phyloP scores from a whole-genome alignment of 768 basidiomycete species.

The Steccherinum ochraceum region DNA sequence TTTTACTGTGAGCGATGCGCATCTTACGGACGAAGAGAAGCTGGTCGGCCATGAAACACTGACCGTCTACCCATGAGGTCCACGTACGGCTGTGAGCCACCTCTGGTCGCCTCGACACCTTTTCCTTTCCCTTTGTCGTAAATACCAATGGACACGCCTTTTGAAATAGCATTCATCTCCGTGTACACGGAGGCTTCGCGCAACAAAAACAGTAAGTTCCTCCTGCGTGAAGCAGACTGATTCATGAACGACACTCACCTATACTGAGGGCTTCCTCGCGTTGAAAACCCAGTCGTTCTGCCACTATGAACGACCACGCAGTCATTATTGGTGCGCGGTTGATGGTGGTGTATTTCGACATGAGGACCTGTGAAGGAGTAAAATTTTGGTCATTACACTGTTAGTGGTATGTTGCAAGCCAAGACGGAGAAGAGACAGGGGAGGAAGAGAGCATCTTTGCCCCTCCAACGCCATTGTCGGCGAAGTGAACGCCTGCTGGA shows the following conservation, averaged over 20 bases:
- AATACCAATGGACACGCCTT: conserved; percentile 80
- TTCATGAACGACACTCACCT: conserved; percentile 45
- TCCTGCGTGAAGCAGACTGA: neutral
- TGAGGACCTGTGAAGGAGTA: conserved; percentile 42
- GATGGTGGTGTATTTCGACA: conserved; percentile 54
- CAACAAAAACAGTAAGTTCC: neutral
- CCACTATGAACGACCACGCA: conserved; percentile 86
- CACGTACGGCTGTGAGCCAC: conserved; percentile 73
- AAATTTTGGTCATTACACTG: neutral
- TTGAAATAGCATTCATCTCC: conserved; percentile 84
- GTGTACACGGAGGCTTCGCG: conserved; percentile 82
- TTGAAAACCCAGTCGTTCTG: conserved; percentile 80
- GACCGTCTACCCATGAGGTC: conserved; percentile 79
- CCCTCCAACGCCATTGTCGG: neutral
- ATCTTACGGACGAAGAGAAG: no score
- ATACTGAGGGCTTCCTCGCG: conserved; percentile 89
- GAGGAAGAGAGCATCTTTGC: neutral
- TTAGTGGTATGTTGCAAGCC: neutral
- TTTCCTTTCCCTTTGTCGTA: conserved; percentile 50
- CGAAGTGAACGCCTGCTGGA: neutral
- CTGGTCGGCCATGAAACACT: conserved; percentile 9
- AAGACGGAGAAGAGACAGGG: neutral
- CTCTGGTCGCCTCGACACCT: conserved; percentile 46
- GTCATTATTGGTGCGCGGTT: conserved; percentile 96
- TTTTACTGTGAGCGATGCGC: conserved; percentile 1